These are phyloP conservation scores for Pontederia crassipes DNA, from an alignment of 176 grass and related monocot species.

Conservation along the genomic window DNA sequence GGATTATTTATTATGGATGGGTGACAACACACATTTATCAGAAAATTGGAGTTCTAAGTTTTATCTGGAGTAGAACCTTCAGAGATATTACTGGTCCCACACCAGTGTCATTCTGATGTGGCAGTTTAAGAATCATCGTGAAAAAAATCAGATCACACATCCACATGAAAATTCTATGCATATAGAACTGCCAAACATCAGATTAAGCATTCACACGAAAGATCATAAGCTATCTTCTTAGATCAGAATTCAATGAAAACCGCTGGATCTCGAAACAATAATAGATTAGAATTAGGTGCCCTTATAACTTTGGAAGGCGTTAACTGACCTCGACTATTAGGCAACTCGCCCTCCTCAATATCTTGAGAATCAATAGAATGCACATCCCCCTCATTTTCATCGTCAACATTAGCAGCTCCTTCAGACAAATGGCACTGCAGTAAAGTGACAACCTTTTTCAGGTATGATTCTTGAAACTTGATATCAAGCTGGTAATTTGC, in stretches of 20 bases:
- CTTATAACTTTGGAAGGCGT: not conserved
- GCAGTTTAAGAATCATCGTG: no score
- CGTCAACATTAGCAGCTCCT: slow-evolving; percentile 50
- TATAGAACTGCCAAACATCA: not conserved
- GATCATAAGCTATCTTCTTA: not conserved
- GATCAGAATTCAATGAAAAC: no score
- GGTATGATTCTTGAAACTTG: slow-evolving; percentile 94
- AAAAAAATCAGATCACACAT: no score
- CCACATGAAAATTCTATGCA: no score
- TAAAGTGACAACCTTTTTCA: slow-evolving; percentile 80
- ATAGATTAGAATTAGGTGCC: no score
- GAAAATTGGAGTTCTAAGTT: no score
- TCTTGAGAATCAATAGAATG: slow-evolving; percentile 43
- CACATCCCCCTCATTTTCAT: slow-evolving; percentile 34
- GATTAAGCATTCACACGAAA: not conserved
- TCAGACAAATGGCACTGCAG: slow-evolving; percentile 82
- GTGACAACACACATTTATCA: no score
- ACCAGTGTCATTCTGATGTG: no score
- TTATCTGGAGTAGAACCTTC: no score
- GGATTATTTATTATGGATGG: no score
- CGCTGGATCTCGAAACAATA: no score
- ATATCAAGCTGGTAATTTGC: slow-evolving; percentile 95
- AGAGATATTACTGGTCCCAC: no score
- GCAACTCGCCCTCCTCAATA: slow-evolving; percentile 93
- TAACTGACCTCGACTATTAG: slow-evolving; percentile 71